A percentile compares a stretch with the other conserved stretches of the same genome.
These are phyloP conservation scores for Pseudomassariella vexata DNA, from an alignment of 2,329 filamentous ascomycete species.

Conservation along the genomic window DNA sequence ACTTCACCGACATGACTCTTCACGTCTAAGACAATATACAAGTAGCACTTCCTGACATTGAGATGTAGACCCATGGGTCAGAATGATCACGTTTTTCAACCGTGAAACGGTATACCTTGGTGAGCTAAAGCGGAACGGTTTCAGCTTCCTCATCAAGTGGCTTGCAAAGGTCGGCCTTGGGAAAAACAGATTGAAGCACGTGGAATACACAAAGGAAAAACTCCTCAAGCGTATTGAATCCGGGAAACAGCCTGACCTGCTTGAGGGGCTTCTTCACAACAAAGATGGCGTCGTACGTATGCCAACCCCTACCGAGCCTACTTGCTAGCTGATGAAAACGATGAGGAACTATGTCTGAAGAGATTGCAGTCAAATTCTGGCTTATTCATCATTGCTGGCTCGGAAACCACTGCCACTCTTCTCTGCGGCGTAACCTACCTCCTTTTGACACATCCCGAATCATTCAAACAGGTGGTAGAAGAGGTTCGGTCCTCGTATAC, in stretches of 20 bases:
- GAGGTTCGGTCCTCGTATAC: not conserved
- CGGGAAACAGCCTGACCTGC: not conserved
- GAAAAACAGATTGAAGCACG: not conserved
- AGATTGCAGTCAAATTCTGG: not conserved
- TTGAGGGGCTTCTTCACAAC: not conserved
- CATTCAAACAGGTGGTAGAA: not conserved
- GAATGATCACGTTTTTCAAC: not conserved
- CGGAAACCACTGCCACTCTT: not conserved
- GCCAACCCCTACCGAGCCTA: not conserved
- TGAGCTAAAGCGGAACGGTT: not conserved
- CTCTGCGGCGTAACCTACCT: not conserved
- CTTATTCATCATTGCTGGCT: not conserved
- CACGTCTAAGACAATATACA: too few species aligned
- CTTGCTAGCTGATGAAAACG: too few species aligned
- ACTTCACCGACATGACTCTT: too few species aligned
- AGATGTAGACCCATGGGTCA: slow-evolving; percentile 1
- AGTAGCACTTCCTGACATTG: too few species aligned
- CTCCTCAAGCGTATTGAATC: not conserved
- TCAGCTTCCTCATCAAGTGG: not conserved
- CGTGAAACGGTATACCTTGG: not conserved
- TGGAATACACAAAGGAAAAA: not conserved
- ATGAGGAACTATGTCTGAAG: not conserved
- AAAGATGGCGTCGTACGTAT: not conserved
- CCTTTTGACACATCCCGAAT: not conserved
- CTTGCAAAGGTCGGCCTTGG: not conserved